Percentiles rank a stretch among this genome's conserved stretches.
Evolutionary conservation across 768 basidiomycete species (phyloP).

Genomic region (Agrocybe chaxingu): DNA sequence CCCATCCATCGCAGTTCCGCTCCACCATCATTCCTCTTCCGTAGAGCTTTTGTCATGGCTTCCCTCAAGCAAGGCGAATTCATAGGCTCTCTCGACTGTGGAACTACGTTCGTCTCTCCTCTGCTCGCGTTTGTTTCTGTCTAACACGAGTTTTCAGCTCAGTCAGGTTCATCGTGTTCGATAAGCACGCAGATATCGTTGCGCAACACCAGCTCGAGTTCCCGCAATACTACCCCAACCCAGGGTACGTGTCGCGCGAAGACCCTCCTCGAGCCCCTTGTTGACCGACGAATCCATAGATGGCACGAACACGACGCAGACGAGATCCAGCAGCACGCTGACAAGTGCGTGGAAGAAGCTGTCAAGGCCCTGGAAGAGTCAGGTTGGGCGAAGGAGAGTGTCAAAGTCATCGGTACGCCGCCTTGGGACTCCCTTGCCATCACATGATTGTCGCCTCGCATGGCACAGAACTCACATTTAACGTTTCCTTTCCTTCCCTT

Average conservation of each 20-base stretch:
- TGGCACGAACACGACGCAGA: conserved; percentile 95
- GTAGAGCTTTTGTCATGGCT: conserved; percentile 10
- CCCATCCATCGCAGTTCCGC: not conserved
- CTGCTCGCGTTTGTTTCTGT: conserved; percentile 1
- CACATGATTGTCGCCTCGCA: conserved; percentile 16
- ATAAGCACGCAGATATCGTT: conserved; percentile 82
- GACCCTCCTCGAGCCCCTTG: not conserved
- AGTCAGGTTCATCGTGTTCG: conserved; percentile 88
- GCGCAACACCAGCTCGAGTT: conserved; percentile 92
- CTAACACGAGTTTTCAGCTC: conserved; percentile 46
- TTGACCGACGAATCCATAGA: conserved; percentile 33
- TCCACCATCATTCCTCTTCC: conserved; percentile 7
- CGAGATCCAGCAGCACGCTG: conserved; percentile 75
- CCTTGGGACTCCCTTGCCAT: conserved; percentile 6
- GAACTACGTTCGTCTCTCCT: conserved; percentile 75
- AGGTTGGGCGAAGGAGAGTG: conserved; percentile 76
- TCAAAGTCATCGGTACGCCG: conserved; percentile 87
- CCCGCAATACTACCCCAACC: conserved; percentile 87
- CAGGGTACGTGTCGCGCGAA: conserved; percentile 51
- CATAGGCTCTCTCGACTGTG: conserved; percentile 91
- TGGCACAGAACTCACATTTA: conserved; percentile 1
- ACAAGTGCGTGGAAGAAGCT: conserved; percentile 72
- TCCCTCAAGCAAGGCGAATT: conserved; percentile 67
- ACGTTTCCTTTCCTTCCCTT: conserved; percentile 11
- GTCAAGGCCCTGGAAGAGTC: conserved; percentile 64